Conservation (phyloP, 768 basidiomycete genomes). For the Phylloporus sp. region DNA sequence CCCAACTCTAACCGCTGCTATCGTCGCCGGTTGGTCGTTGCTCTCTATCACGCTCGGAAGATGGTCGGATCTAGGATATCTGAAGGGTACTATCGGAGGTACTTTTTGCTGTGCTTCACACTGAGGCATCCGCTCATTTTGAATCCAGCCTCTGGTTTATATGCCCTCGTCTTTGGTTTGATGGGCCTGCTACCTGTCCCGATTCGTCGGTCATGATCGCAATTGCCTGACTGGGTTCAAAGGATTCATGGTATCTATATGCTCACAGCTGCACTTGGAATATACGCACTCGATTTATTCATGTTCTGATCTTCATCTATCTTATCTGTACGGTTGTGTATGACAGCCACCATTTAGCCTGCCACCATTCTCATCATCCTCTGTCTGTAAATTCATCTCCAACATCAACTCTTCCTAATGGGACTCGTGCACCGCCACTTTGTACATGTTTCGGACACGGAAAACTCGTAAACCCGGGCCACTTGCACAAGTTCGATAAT, state of each 20-base stretch:
- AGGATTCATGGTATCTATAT: not conserved
- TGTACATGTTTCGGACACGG: too few species aligned
- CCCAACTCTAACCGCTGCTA: conserved; percentile 64
- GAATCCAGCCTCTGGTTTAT: conserved; percentile 57
- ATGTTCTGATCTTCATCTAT: conserved; percentile 12
- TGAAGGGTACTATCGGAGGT: conserved; percentile 63
- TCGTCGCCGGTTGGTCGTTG: conserved; percentile 64
- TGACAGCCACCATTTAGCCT: too few species aligned
- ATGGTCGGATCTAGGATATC: conserved; percentile 61
- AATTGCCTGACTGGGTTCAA: conserved; percentile 20
- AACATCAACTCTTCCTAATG: too few species aligned
- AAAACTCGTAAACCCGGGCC: too few species aligned
- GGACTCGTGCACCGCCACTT: too few species aligned
- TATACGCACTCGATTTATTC: conserved; percentile 6
- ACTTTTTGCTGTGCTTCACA: conserved; percentile 5
- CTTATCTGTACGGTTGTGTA: conserved; percentile 10
- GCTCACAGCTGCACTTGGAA: conserved; percentile 6
- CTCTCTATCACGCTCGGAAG: conserved; percentile 59
- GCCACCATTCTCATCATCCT: too few species aligned
- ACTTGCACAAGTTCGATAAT: not conserved
- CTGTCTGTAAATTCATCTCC: too few species aligned
- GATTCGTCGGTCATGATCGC: conserved; percentile 39
- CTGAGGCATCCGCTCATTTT: not conserved
- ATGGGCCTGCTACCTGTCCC: conserved; percentile 70
- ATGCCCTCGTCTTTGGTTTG: conserved; percentile 67